Evolutionary conservation across 2,329 filamentous ascomycete species (phyloP).

Genomic region (Botrytis sinoallii): DNA sequence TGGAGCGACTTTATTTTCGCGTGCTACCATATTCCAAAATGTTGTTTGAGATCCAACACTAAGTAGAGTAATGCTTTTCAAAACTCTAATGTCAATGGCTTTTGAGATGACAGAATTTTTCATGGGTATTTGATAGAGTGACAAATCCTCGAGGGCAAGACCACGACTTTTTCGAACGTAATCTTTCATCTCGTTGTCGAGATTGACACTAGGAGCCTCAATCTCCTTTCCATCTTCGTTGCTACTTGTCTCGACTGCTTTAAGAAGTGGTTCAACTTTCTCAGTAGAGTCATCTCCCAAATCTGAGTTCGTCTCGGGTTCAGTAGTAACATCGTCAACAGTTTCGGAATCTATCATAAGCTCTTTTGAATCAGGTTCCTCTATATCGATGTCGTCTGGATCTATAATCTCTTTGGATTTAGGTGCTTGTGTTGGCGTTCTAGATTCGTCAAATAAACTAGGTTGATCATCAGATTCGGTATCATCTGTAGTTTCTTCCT

Average conservation of each 20-base stretch:
- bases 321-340: not conserved
- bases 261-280: not conserved
- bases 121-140: conserved; percentile 57
- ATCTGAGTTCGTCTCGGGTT: not conserved
- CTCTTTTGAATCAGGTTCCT: conserved; percentile 33
- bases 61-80: conserved; percentile 58
- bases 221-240: not conserved
- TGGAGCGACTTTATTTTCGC: conserved; percentile 50
- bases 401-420: conserved; percentile 27
- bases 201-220: not conserved
- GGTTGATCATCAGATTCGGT: conserved; percentile 21
- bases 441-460: conserved; percentile 31
- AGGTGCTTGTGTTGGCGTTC: conserved; percentile 22
- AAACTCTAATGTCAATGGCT: conserved; percentile 54
- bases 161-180: conserved; percentile 59
- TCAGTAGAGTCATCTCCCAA: not conserved
- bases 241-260: not conserved
- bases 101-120: conserved; percentile 55
- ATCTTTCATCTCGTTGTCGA: conserved; percentile 38
- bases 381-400: conserved; percentile 39
- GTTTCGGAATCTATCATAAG: conserved; percentile 27
- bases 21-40: conserved; percentile 57
- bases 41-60: conserved; percentile 60
- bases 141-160: conserved; percentile 52
- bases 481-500: conserved; percentile 7